These are phyloP conservation scores for Colletotrichum melonis DNA, from an alignment of 2,329 filamentous ascomycete genomes.

Conservation along the genomic window DNA sequence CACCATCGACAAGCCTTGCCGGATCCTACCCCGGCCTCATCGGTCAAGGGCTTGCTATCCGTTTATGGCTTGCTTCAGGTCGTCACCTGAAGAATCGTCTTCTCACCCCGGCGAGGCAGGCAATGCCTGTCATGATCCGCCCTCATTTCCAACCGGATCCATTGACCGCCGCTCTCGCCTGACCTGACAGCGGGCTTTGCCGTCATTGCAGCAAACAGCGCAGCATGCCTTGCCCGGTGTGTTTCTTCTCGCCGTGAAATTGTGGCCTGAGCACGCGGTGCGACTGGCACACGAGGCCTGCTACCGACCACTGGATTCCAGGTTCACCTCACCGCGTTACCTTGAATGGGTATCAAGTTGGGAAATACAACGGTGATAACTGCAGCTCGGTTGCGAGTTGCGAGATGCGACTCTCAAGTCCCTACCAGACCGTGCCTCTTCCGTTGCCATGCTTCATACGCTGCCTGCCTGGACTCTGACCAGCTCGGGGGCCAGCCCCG, in stretches of 20 bases:
- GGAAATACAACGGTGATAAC: neutral
- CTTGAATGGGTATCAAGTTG: slow-evolving; percentile 11
- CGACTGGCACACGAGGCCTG: neutral
- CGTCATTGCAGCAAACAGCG: slow-evolving; percentile 12
- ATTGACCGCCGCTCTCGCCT: slow-evolving; percentile 13
- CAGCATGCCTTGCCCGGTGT: neutral
- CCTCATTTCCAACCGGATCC: slow-evolving; percentile 29
- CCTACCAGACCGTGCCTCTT: neutral
- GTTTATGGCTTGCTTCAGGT: neutral
- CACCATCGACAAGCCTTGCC: neutral
- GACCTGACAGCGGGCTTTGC: slow-evolving; percentile 33
- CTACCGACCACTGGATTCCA: neutral
- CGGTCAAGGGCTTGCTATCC: neutral
- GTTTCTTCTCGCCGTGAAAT: neutral
- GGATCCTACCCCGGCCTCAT: neutral
- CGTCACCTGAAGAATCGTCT: slow-evolving; percentile 2
- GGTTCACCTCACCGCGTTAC: neutral
- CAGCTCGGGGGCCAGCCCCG: neutral
- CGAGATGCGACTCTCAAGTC: neutral
- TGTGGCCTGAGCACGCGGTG: neutral
- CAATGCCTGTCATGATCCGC: slow-evolving; percentile 23
- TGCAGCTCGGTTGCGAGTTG: neutral
- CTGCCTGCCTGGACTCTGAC: neutral
- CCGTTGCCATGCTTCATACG: neutral
- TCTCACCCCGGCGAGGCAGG: slow-evolving; percentile 2